Percentiles rank a stretch among this genome's conserved stretches.
These are phyloP conservation scores for Neodidymelliopsis sp. DNA, from an alignment of 2,329 filamentous ascomycete species.

Conservation along the genomic window DNA sequence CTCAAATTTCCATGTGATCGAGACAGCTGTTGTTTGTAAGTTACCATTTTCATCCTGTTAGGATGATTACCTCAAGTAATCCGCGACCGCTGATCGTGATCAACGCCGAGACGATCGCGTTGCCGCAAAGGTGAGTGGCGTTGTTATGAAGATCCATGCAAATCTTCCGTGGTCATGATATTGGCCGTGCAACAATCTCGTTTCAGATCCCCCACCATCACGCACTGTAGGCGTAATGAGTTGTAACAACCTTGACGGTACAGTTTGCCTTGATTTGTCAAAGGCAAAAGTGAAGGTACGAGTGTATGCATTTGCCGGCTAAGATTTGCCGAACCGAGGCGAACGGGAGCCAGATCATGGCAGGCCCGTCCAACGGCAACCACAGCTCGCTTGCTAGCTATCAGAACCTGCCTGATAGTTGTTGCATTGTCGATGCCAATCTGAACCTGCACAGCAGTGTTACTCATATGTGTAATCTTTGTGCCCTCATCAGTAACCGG, in stretches of 20 bases:
- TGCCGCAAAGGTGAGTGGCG: neutral
- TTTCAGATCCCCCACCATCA: conserved; percentile 1
- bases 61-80: neutral
- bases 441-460: too few species aligned
- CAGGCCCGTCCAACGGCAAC: too few species aligned
- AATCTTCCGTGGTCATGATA: conserved; percentile 1
- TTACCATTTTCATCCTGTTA: neutral
- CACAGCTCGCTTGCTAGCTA: too few species aligned
- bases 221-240: neutral
- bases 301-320: too few species aligned
- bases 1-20: neutral
- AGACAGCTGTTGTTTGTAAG: neutral
- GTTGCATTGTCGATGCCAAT: too few species aligned
- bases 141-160: neutral
- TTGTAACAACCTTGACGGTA: neutral
- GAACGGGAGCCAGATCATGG: too few species aligned
- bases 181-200: neutral
- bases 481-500: too few species aligned
- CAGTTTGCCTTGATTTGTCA: too few species aligned
- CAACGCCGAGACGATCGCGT: neutral
- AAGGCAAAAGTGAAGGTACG: too few species aligned
- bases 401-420: too few species aligned
- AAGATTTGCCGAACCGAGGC: too few species aligned
- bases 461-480: too few species aligned
- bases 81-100: neutral